Evolutionary conservation across 345 rosid species (phyloP), one percentile per base, ranked within the genome.

Genomic region (rapeseed (Brassica napus)): DNA sequence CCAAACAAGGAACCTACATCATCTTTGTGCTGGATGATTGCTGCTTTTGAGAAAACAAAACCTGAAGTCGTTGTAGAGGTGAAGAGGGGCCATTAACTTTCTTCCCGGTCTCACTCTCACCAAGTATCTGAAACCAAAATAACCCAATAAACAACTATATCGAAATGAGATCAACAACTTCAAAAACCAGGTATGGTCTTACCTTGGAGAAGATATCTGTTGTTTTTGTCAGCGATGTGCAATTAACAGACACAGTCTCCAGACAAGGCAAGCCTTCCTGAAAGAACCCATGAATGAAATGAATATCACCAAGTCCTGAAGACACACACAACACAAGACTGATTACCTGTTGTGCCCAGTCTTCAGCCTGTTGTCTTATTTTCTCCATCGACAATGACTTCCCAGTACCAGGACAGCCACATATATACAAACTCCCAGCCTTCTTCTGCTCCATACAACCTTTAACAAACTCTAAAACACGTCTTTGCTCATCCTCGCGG

Each of bases 321-420:
- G 57, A 49, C 15, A 49, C 7, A 62, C 8, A 24, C n/a, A 77
- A 24, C 10, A 77, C 42, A 71, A 58, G 52, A 11, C 1, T 32
- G 62, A 49, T 2, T 78, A 94, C 97, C 88, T 87, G 81, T 44
- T 75, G 79, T 6, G 89, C 72, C 97, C 97, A 92, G 6, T 89
- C 87, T 71, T 78, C 37, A 73, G 87, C 75, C n/a, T 71, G 82
- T 39, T 82, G 85, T 64, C 82, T 81, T 68, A 92, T 85, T 85
- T 82, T 91, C 65, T 85, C 89, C 88, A 91, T 86, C 1, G 97
- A 89, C 77, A 94, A 62, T 0, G 97, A 88, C 62, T 94, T 94
- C 15, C 98, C 97, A 0, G 97, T 92, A 75, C 97, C 98, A 0
- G 95, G 97, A 32, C 93, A 89, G 49, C 97, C 98, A 34, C 92